Base-by-base conservation (phyloP, 1,284 basidiomycete genomes). In the Naganishia sp. region DNA sequence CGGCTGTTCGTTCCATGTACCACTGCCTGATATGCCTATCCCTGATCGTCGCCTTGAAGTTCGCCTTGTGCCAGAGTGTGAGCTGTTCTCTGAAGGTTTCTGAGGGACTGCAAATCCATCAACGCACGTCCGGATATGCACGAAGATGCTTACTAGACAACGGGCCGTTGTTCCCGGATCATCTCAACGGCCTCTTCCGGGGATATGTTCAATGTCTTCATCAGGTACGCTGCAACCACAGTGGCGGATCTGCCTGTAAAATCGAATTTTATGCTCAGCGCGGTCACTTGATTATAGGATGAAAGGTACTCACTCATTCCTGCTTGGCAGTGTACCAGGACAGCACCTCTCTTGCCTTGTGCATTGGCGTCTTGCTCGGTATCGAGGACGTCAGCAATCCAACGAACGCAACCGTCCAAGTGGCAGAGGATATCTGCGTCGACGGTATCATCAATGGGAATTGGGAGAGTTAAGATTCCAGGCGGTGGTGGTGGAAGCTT, bases 271-370 rank as follows among this genome's bases (percentile, higher is more conserved):
- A 10, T 13, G 7, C 35, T 39, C 10, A 39, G 35, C 35, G 6
- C 11, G 9, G 3, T 15, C 43, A 6, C 7, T 3, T n/a, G 4
- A 15, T 25, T 4, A 6, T 17, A 25, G 6, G 35, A 49, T 10
- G n/a, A 23, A 3, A 18, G 31, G 23, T 51, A 85, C 88, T 75
- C 77, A 90, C 90, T 92, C 79, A 92, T 84, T 28, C 91, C 91
- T 28, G 90, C 91, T 69, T 90, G 86, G 75, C 92, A 94, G 76
- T 94, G 92, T 0, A 94, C 89, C 18, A 94, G 81, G 0, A 94
- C 88, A 0, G 88, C 88, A 32, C 87, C 83, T 0, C 85, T 85
- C 72, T 88, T 50, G 28, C 35, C 47, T 1, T 23, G 18, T 0
- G 51, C 41, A 21, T 39, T 41, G 4, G 21, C 42, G 21, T 18